Conservation (phyloP, 2,329 filamentous ascomycete genomes). For the Rhexocercosporidium sp. region DNA sequence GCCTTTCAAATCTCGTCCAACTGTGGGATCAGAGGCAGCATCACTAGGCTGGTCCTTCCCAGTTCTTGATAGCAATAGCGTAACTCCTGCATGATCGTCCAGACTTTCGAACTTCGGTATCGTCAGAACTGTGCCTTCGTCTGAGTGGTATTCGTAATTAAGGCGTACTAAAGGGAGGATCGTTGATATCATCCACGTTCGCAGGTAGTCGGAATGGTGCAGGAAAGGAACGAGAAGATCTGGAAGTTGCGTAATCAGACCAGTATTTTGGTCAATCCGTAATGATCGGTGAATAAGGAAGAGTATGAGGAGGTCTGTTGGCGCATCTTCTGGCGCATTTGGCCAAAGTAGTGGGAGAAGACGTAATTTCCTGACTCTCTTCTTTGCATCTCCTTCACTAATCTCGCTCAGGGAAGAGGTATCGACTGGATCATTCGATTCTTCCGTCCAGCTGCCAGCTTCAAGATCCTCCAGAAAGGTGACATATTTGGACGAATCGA, state of each 20-base stretch:
- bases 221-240: slow-evolving; percentile 73
- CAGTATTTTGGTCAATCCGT: slow-evolving; percentile 73
- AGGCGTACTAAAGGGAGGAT: slow-evolving; percentile 72
- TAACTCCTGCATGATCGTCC: slow-evolving; percentile 62
- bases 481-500: slow-evolving; percentile 66
- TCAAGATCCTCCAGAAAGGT: slow-evolving; percentile 62
- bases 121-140: slow-evolving; percentile 49
- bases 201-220: slow-evolving; percentile 62
- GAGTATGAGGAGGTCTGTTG: slow-evolving; percentile 60
- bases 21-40: slow-evolving; percentile 38
- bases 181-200: slow-evolving; percentile 71
- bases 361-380: slow-evolving; percentile 65
- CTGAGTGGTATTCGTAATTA: slow-evolving; percentile 72
- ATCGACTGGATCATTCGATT: slow-evolving; percentile 55
- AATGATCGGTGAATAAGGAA: slow-evolving; percentile 74
- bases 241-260: slow-evolving; percentile 71
- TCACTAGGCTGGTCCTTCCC: slow-evolving; percentile 20
- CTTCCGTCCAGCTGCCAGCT: slow-evolving; percentile 33
- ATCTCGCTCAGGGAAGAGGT: slow-evolving; percentile 60
- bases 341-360: slow-evolving; percentile 62
- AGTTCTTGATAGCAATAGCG: slow-evolving; percentile 65
- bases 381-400: slow-evolving; percentile 67
- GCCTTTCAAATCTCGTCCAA: slow-evolving; percentile 70
- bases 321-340: slow-evolving; percentile 52
- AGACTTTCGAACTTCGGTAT: slow-evolving; percentile 69